phyloP scores from a whole-genome alignment of 257 asterid genomes.

The Solanum piurae region DNA sequence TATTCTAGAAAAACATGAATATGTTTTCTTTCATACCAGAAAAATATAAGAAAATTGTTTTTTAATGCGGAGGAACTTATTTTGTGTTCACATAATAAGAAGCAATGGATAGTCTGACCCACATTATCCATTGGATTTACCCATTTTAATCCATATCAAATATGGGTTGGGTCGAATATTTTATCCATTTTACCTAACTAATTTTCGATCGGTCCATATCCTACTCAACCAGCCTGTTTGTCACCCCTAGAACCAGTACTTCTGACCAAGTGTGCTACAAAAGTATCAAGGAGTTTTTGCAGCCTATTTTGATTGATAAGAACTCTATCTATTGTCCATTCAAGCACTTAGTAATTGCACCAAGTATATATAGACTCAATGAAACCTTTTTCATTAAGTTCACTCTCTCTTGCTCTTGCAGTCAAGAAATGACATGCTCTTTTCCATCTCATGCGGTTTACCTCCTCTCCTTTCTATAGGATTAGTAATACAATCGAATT shows the following conservation, averaged over 20 bases:
- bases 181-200: no score
- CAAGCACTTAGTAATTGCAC: background rate
- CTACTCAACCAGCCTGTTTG: background rate
- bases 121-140: no score
- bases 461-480: background rate
- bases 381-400: no score
- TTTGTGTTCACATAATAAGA: no score
- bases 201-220: no score
- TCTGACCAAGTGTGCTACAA: background rate
- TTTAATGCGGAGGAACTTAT: no score
- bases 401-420: background rate
- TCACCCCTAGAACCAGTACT: background rate
- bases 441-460: background rate
- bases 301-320: background rate
- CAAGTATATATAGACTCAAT: background rate
- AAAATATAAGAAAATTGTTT: no score
- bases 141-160: no score
- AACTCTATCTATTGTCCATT: background rate
- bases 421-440: background rate
- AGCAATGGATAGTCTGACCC: no score
- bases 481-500: background rate
- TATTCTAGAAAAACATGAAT: no score
- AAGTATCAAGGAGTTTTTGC: background rate
- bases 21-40: no score
- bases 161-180: no score